Percentiles rank a stretch among this genome's conserved stretches.
Conservation (phyloP, 2,329 filamentous ascomycete species). For the Teratosphaeria pseudoeucalypti region DNA sequence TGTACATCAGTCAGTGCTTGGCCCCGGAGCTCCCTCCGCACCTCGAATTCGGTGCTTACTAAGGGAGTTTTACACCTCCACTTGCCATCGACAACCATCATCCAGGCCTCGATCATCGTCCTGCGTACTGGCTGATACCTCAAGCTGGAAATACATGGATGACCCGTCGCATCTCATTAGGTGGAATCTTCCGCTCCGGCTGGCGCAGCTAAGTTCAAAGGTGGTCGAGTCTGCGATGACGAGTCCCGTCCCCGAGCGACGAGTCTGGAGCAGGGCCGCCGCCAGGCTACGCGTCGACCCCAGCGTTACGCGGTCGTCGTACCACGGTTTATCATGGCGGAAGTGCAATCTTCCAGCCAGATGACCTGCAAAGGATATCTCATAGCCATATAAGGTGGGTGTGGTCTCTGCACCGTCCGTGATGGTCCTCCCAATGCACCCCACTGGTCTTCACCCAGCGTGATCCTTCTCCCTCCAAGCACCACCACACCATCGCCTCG, state of each 20-base stretch:
- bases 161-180: background rate
- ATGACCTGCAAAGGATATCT: background rate
- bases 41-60: background rate
- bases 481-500: background rate
- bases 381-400: background rate
- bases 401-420: background rate
- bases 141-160: background rate
- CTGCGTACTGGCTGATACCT: background rate
- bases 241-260: background rate
- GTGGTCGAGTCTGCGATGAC: background rate
- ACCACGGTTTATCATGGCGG: background rate
- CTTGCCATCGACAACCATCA: too few species aligned
- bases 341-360: background rate
- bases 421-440: background rate
- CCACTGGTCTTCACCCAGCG: background rate
- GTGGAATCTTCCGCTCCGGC: background rate
- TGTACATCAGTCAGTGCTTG: background rate
- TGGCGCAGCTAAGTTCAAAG: background rate
- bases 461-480: background rate
- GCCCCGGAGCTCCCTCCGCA: background rate
- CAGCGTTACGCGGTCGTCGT: background rate
- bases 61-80: too few species aligned
- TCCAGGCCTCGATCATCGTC: too few species aligned
- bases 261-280: background rate
- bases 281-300: background rate